Base-by-base conservation (phyloP, 1,139 yeast species). In the Barnettozyma hawaiiensis region DNA sequence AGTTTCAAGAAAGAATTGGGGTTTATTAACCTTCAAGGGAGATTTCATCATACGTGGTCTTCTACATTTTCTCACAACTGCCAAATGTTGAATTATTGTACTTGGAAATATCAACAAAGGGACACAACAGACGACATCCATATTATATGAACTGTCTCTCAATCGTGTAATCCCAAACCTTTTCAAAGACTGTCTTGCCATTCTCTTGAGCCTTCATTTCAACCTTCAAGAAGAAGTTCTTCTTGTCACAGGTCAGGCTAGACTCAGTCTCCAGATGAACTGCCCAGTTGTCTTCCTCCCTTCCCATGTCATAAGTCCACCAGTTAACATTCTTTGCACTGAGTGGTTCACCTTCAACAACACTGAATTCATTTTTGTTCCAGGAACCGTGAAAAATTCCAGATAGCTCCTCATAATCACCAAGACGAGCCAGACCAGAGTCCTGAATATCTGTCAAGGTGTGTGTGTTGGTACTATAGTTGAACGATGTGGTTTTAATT, bases 251-350 rank as follows among this genome's bases (percentile, higher is more conserved):
- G 14, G 50, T 55, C 54, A 67, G 44, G 2, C 48, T 44, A 4
- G 69, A 59, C 18, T 46, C 47, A n/a, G 62, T 54, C 35, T 57
- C 60, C 22, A 66, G 31, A 39, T 55, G 63, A 34, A 62, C 58
- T 12, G 57, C 51, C 71, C 71, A 67, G 32, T 50, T 34, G 33
- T 51, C 57, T 39, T 59, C 58, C 4, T 54, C 62, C 50, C 70
- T 60, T 5, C 69, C 69, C 58, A 65, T 58, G 16, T 56, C 60
- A 46, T 65, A 58, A n/a, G 62, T 62, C 70, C 69, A 67, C 15
- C 49, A 54, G 48, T 67, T 63, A 45, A 60, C 58, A 43, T 61
- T 64, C 35, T 42, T 48, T 2, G 70, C 70, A 24, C 64, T 58
- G 16, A 64, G 46, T 7, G 71, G 71, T 44, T 64, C 63, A 39